These are phyloP conservation scores for Thymus mandschuricus DNA, from an alignment of 257 asterid species.

Conservation along the genomic window DNA sequence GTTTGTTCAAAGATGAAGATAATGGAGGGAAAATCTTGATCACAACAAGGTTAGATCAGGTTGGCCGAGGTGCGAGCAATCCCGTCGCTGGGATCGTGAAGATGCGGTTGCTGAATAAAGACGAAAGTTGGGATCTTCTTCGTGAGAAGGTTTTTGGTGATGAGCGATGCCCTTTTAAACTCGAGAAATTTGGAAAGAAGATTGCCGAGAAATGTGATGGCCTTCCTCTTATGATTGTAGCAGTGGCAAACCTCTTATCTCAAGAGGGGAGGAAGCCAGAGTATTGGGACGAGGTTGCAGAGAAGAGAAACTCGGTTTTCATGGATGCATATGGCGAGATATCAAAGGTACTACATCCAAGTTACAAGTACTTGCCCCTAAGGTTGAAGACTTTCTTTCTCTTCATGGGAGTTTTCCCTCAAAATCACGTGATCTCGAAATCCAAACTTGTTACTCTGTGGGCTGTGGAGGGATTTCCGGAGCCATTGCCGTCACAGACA, in stretches of 20 bases:
- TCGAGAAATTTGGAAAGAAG: constrained; percentile 17
- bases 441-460: constrained; percentile 15
- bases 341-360: constrained; percentile 16
- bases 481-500: not conserved
- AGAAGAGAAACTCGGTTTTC: not conserved
- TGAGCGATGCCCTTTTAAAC: not conserved
- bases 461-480: constrained; percentile 23
- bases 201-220: constrained; percentile 31
- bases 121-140: constrained; percentile 27
- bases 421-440: constrained; percentile 4
- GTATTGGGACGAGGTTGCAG: constrained; percentile 21
- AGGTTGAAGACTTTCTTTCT: constrained; percentile 29
- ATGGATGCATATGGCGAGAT: constrained; percentile 21
- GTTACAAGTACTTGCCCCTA: constrained; percentile 30
- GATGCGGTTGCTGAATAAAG: constrained; percentile 1
- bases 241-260: constrained; percentile 27
- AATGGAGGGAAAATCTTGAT: not conserved
- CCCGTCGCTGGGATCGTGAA: not conserved
- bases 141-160: constrained; percentile 21
- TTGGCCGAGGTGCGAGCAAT: not conserved
- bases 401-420: constrained; percentile 30
- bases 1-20: constrained; percentile 23
- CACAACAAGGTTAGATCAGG: not conserved
- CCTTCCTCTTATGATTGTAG: constrained; percentile 35
- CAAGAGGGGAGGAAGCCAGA: not conserved